A percentile compares a stretch with the other conserved stretches of the same genome.
Evolutionary conservation across 352 stramenopile genomes (phyloP).

Genomic region (Phytophthora kernoviae): DNA sequence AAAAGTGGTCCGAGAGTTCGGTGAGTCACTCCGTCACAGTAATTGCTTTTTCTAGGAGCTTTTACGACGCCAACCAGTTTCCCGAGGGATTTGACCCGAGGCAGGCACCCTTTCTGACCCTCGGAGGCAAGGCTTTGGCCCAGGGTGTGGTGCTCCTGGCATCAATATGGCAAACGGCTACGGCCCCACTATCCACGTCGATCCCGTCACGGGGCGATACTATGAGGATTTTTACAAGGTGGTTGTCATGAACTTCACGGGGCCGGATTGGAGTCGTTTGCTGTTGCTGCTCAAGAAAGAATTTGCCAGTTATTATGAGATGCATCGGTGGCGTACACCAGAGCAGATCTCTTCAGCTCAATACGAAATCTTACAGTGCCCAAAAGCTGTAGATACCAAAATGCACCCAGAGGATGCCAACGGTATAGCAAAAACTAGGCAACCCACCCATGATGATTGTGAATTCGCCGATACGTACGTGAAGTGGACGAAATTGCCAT

Average conservation of each 20-base stretch:
- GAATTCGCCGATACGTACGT: slow-evolving; percentile 37
- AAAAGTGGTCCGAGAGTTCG: slow-evolving; percentile 84
- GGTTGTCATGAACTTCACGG: slow-evolving; percentile 87
- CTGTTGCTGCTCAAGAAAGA: slow-evolving; percentile 93
- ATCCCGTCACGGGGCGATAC: slow-evolving; percentile 51
- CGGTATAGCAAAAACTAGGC: neutral
- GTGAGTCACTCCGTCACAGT: slow-evolving; percentile 93
- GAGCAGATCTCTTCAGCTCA: slow-evolving; percentile 53
- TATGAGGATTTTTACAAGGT: slow-evolving; percentile 89
- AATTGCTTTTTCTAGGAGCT: slow-evolving; percentile 91
- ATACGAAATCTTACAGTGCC: slow-evolving; percentile 57
- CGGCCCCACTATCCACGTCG: slow-evolving; percentile 66
- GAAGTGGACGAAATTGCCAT: slow-evolving; percentile 64
- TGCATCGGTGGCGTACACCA: slow-evolving; percentile 63
- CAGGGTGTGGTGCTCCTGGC: slow-evolving; percentile 29
- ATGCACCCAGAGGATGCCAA: neutral
- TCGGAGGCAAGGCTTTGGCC: slow-evolving; percentile 52
- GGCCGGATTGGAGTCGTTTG: slow-evolving; percentile 91
- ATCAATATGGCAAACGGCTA: slow-evolving; percentile 43
- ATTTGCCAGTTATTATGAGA: slow-evolving; percentile 92
- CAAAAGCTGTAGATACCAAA: slow-evolving; percentile 5
- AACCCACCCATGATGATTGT: slow-evolving; percentile 4
- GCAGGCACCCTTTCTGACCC: slow-evolving; percentile 43
- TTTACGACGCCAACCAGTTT: slow-evolving; percentile 81
- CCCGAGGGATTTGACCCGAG: slow-evolving; percentile 57